These are phyloP conservation scores for Hyaloscypha finlandica DNA, from an alignment of 495 filamentous ascomycete species.

Conservation along the genomic window DNA sequence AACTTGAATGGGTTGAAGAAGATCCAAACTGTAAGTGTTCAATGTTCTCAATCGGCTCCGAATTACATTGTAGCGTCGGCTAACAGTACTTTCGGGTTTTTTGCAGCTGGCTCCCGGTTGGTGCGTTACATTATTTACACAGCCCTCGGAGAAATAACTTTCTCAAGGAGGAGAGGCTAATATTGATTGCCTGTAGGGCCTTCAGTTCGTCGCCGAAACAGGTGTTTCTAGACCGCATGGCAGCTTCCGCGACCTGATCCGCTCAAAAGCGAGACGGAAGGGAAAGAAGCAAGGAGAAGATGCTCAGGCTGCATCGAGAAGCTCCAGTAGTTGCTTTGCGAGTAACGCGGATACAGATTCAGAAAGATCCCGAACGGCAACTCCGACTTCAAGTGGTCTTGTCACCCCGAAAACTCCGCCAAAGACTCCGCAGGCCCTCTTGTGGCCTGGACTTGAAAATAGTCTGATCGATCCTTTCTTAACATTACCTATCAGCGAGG, in stretches of 20 bases:
- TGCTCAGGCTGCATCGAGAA: neutral
- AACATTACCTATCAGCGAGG: neutral
- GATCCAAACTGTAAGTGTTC: neutral
- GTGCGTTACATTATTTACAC: neutral
- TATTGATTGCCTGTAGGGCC: neutral
- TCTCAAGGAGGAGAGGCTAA: neutral
- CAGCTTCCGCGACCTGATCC: constrained; percentile 1
- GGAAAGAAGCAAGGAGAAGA: neutral
- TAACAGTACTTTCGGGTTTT: no score
- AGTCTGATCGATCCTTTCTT: neutral
- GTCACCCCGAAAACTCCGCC: neutral
- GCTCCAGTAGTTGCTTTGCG: neutral
- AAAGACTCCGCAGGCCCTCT: neutral
- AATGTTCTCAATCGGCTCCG: neutral
- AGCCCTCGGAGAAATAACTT: neutral
- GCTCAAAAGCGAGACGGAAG: constrained; percentile 7
- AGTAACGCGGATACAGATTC: neutral
- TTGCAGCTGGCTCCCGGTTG: neutral
- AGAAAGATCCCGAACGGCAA: neutral
- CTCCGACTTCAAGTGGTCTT: neutral
- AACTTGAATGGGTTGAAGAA: neutral
- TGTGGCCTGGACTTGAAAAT: neutral
- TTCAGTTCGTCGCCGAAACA: neutral
- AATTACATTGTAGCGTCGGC: no score
- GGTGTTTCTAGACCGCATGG: neutral